phyloP scores from a whole-genome alignment of 108 stramenopile species.

The Mayamaea pseudoterrestris region DNA sequence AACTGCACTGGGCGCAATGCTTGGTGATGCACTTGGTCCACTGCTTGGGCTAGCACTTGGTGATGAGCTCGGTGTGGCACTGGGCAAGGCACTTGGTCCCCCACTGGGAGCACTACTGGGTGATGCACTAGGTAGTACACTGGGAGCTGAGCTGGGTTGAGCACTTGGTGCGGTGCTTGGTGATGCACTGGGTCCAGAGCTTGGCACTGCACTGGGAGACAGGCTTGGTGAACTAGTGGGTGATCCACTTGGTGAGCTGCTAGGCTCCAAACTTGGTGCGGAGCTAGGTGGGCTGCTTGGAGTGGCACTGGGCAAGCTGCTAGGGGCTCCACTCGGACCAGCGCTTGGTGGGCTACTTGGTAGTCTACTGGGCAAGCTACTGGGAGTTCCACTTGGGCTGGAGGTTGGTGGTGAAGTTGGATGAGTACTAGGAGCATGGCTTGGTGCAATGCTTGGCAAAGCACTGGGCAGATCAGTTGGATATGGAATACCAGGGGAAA shows the following conservation, averaged over 20 bases:
- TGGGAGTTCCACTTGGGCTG: not conserved
- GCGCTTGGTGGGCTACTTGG: not conserved
- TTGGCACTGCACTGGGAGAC: conserved; percentile 5
- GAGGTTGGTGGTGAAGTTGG: not conserved
- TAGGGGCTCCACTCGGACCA: not conserved
- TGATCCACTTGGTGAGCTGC: not conserved
- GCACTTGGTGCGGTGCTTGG: conserved; percentile 4
- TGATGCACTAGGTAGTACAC: not conserved
- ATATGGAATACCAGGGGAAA: too few relatives aligned
- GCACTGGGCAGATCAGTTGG: not conserved
- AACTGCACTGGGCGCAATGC: not conserved
- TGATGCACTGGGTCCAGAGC: not conserved
- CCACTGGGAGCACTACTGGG: not conserved
- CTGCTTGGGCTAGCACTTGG: not conserved
- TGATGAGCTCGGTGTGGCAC: not conserved
- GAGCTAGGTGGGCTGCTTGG: conserved; percentile 2
- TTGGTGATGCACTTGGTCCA: not conserved
- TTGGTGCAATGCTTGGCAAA: not conserved
- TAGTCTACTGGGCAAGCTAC: not conserved
- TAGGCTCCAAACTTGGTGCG: conserved; percentile 3
- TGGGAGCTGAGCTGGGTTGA: conserved; percentile 1
- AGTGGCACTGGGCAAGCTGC: not conserved
- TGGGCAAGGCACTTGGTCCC: not conserved
- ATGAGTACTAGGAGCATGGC: not conserved
- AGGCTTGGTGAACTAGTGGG: not conserved